These are phyloP conservation scores for Linum usitatissimum DNA, from an alignment of 345 rosid genomes.

Conservation along the genomic window DNA sequence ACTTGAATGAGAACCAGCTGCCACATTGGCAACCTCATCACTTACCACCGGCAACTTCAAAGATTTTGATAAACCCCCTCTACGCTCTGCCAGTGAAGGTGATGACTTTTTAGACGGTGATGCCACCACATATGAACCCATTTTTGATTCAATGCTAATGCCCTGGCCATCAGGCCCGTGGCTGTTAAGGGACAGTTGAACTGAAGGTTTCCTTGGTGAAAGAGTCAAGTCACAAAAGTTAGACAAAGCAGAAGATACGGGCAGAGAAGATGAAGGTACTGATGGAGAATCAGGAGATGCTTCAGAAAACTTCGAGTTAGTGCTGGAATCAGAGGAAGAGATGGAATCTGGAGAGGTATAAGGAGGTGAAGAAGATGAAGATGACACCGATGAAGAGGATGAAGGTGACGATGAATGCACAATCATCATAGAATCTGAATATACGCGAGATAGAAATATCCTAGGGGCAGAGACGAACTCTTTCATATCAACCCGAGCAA, in stretches of 20 bases:
- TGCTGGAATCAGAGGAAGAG: constrained; percentile 59
- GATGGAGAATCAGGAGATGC: constrained; percentile 64
- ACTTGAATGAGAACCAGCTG: constrained; percentile 16
- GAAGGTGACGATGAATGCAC: constrained; percentile 60
- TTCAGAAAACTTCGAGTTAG: constrained; percentile 50
- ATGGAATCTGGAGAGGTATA: constrained; percentile 70
- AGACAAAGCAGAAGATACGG: constrained; percentile 45
- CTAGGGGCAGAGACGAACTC: constrained; percentile 58
- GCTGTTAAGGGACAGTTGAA: constrained; percentile 23
- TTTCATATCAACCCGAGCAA: constrained; percentile 64
- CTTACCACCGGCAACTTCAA: constrained; percentile 55
- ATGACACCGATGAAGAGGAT: constrained; percentile 30
- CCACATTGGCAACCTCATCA: constrained; percentile 29
- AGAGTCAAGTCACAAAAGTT: constrained; percentile 55
- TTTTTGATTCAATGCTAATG: constrained; percentile 26
- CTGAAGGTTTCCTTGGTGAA: constrained; percentile 31
- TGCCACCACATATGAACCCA: constrained; percentile 17
- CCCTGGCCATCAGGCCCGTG: constrained; percentile 28
- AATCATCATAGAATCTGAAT: constrained; percentile 91
- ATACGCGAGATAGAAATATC: constrained; percentile 61
- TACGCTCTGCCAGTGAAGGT: constrained; percentile 76
- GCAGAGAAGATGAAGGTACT: constrained; percentile 41
- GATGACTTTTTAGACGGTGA: constrained; percentile 38
- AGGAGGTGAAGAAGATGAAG: constrained; percentile 61
- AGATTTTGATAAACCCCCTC: constrained; percentile 63